Conservation (phyloP, 805 yeast genomes). For the Sugiyamaella floridensis region DNA sequence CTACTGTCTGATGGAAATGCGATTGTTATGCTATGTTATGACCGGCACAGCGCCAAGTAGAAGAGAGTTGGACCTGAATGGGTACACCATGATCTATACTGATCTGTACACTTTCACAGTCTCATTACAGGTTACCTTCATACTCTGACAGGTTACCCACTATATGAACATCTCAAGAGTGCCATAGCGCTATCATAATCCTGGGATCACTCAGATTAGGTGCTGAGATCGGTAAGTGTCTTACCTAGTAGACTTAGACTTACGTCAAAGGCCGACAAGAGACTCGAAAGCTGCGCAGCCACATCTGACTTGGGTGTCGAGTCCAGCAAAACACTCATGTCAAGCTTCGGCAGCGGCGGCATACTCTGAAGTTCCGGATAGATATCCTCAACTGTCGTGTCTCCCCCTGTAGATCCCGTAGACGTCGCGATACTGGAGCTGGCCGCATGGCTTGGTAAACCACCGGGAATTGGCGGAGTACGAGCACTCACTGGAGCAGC, state of each 20-base stretch:
- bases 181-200: too few relatives aligned
- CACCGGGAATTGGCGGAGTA: not conserved
- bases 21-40: too few relatives aligned
- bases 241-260: conserved; percentile 16
- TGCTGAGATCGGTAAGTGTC: not conserved
- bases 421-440: not conserved
- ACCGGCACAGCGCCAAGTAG: too few relatives aligned
- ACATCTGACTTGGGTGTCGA: conserved; percentile 31
- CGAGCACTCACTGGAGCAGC: not conserved
- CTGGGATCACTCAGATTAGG: too few relatives aligned
- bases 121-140: too few relatives aligned
- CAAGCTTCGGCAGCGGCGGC: conserved; percentile 29
- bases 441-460: not conserved
- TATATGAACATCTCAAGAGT: too few relatives aligned
- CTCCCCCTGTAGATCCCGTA: conserved; percentile 1
- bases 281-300: conserved; percentile 27
- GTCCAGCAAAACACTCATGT: conserved; percentile 32
- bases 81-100: too few relatives aligned
- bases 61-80: too few relatives aligned
- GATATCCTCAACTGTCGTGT: conserved; percentile 12
- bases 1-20: too few relatives aligned
- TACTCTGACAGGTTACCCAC: too few relatives aligned
- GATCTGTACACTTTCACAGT: too few relatives aligned
- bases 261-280: conserved; percentile 27
- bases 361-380: conserved; percentile 1